A percentile compares a stretch with the other conserved stretches of the same genome.
These are phyloP conservation scores for Arthrobotrys entomopaga DNA, from an alignment of 2,329 filamentous ascomycete genomes.

Conservation along the genomic window DNA sequence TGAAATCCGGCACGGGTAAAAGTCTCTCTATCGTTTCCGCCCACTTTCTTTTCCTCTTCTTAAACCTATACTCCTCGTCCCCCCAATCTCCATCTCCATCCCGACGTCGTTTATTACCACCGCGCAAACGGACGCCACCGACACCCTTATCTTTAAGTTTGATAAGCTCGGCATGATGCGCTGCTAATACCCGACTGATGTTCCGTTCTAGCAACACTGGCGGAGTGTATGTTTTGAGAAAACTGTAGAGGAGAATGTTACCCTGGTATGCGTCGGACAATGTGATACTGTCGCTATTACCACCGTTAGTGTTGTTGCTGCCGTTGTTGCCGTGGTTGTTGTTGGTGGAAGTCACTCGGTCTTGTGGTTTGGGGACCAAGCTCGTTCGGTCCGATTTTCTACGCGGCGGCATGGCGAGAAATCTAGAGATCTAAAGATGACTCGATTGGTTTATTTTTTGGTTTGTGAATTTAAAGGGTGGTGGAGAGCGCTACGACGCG, in stretches of 20 bases:
- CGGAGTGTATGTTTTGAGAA: conserved; percentile 17
- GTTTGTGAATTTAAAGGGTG: too few species aligned
- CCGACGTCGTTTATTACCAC: background rate
- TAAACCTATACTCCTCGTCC: background rate
- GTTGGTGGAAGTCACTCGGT: background rate
- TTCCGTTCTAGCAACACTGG: conserved; percentile 33
- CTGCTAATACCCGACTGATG: conserved; percentile 14
- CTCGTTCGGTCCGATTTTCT: background rate
- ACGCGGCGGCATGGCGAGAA: background rate
- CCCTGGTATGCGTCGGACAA: conserved; percentile 30
- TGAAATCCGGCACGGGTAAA: conserved; percentile 22
- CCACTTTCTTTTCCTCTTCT: conserved; percentile 9
- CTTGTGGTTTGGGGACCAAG: too few species aligned
- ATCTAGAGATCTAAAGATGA: background rate
- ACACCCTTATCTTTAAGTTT: conserved; percentile 18
- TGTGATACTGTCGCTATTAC: conserved; percentile 3
- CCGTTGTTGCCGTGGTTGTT: background rate
- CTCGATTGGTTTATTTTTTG: too few species aligned
- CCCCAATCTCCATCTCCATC: background rate
- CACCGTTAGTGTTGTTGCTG: background rate
- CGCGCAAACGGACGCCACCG: background rate
- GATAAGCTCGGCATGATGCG: conserved; percentile 13
- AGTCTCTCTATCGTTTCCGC: conserved; percentile 12
- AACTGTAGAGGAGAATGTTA: conserved; percentile 18
- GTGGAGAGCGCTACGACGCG: too few species aligned